Evolutionary conservation across 805 yeast species (phyloP), one percentile per base, ranked within the genome.

Genomic region (Middelhovenomyces tepae): DNA sequence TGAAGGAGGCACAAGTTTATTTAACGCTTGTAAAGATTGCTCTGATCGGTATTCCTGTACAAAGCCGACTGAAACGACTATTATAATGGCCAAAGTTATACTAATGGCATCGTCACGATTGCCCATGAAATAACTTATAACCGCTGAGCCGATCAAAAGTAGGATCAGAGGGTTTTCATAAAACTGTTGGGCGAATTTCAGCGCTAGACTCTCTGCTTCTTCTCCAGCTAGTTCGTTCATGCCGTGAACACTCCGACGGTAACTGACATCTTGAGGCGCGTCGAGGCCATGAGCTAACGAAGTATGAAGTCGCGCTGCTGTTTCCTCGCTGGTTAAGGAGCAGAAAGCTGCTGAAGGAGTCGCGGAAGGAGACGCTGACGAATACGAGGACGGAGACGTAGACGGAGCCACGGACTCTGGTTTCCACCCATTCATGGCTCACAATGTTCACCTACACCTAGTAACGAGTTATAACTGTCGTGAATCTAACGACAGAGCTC

Each of bases 21-120:
- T 87, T 39, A 91, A 69, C 0, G 97, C 97, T 55, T 87, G 94
- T 38, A 91, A 64, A 4, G 95, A 83, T 64, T 91, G 81, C 52
- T 91, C 99, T 2, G 95, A 83, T 50, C 96, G 71, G 52, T 87
- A 87, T 57, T 91, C 99, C 60, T 91, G 99, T 20, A 91, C 87
- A 60, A 91, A 91, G 0, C 99, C 99, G 22, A 91, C 99, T 1
- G 91, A 74, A 8, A 91, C 96, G 20, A 91, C 99, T 45, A 91
- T 87, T 27, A 83, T 48, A 31, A 91, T 84, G 3, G 98, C 98
- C 42, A 87, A 64, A 0, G 96, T 78, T 46, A 91, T 91, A 45
- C 91, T 78, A n/a, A 91, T 64, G 2, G 97, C 94, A 56, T 91
- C 99, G 54, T 91, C 96, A 20, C 75, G 74, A 59, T 91, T 91